Evolutionary conservation across 148 eudicot genomes (phyloP).

Genomic region (Camellia japonica): DNA sequence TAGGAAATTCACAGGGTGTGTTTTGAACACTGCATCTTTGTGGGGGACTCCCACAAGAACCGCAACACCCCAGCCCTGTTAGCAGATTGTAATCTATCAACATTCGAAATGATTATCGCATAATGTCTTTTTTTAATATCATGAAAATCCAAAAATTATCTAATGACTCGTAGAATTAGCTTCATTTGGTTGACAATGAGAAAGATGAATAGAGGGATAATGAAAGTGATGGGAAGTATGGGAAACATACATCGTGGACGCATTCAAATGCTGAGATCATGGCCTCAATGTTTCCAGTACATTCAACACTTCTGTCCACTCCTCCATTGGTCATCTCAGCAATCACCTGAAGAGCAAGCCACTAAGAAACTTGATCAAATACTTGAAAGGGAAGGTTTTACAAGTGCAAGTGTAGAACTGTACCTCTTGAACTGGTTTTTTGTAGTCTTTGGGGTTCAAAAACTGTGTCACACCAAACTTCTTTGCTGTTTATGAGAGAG

Average conservation of each 20-base stretch:
- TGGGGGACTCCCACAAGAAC: conserved; percentile 79
- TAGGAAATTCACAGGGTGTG: conserved; percentile 65
- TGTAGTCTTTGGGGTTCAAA: conserved; percentile 64
- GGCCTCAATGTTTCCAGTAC: conserved; percentile 61
- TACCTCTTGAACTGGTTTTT: conserved; percentile 66
- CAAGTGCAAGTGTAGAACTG: neutral
- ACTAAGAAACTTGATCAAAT: neutral
- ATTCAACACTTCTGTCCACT: conserved; percentile 67
- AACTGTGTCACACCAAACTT: conserved; percentile 72
- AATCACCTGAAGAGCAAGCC: conserved; percentile 33
- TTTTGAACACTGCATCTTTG: conserved; percentile 75
- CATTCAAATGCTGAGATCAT: conserved; percentile 92
- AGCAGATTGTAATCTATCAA: neutral
- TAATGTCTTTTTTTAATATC: no score
- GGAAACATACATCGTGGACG: conserved; percentile 68
- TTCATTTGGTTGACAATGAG: no score
- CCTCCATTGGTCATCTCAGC: conserved; percentile 76
- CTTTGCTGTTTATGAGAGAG: conserved; percentile 43
- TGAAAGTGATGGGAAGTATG: neutral
- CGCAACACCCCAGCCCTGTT: conserved; percentile 92
- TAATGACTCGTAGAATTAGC: no score
- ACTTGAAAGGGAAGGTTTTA: neutral
- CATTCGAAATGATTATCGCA: neutral
- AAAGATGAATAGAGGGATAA: neutral
- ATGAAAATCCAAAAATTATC: no score